These are phyloP conservation scores for Eucalyptus cladocalyx DNA, from an alignment of 345 rosid genomes.

Conservation along the genomic window DNA sequence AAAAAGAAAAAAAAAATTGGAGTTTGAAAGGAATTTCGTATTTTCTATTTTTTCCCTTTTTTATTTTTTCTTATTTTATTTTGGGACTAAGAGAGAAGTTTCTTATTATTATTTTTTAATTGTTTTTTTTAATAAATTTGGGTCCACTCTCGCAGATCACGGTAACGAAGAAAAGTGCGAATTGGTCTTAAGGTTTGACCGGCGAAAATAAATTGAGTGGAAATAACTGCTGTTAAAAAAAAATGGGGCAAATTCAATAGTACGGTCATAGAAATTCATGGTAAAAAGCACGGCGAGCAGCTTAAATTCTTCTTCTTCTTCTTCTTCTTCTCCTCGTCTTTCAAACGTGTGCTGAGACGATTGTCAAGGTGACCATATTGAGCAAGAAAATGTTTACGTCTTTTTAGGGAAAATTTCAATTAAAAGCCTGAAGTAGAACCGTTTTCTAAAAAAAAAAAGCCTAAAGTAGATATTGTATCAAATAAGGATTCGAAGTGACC, in stretches of 20 bases:
- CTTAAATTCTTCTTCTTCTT: background rate
- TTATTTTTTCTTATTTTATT: no score
- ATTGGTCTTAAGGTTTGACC: background rate
- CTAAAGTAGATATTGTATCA: no score
- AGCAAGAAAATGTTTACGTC: no score
- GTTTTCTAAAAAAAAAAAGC: fast-evolving
- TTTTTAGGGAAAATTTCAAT: no score
- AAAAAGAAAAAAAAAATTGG: background rate
- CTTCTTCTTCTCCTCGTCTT: background rate
- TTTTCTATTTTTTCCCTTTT: no score
- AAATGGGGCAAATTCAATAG: background rate
- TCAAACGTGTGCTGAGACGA: background rate
- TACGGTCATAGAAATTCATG: background rate
- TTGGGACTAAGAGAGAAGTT: background rate
- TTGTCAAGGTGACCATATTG: background rate
- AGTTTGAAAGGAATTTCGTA: background rate
- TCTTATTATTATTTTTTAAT: background rate
- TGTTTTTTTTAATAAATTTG: background rate
- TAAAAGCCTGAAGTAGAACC: no score
- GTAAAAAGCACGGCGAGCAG: background rate
- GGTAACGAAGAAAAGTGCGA: background rate
- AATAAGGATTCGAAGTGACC: fast-evolving
- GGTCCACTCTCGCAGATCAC: background rate
- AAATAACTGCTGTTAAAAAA: background rate
- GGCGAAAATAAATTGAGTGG: background rate